Base-by-base conservation (phyloP, 305 asterid species). In the Rubia occidens region DNA sequence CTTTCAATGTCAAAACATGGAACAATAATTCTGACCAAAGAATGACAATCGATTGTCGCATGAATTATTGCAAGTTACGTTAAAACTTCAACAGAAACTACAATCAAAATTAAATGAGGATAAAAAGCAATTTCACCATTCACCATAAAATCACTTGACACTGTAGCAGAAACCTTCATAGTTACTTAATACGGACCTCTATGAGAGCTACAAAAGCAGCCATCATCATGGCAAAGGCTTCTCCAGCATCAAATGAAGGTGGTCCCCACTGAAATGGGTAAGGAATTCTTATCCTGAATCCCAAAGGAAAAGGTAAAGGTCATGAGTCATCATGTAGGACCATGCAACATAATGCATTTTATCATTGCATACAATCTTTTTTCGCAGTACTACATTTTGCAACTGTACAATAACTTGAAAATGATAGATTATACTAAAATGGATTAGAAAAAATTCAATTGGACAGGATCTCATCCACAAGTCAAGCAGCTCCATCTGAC, bases 241-340 rank as follows among this genome's bases (percentile, higher is more conserved):
- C 99, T 67, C 99, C 99, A 29, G 93, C 99, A 79, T 87, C 35
- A 72, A 94, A 94, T 63, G 89, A 81, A 11, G 97, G 97, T 69
- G 97, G 85, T 44, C 99, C 99, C 96, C 97, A 90, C 73, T 94
- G 99, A 75, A 94, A 94, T 13, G 97, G 99, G 71, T 87, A 94
- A 0, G 97, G 97, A 21, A 90, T 86, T 78, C 96, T 86, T 68
- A 93, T 93, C 98, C 98, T 90, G 88, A 51, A 72, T 42, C 10
- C 70, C 71, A 76, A 69, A 54, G n/a, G 73, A 40, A 65, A 59
- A 51, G 49, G 71, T 71, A 68, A 64, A 51, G 37, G 40, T 45
- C 51, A 11, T 58, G 18, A 60, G 58, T 45, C 18, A 60, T 32
- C 43, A 60, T 60, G 44, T 44, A 55, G 29, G 24, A n/a, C n/a